A percentile compares a stretch with the other conserved stretches of the same genome.
Evolutionary conservation across 306 rosid species (phyloP).

Genomic region (Betula pendula): DNA sequence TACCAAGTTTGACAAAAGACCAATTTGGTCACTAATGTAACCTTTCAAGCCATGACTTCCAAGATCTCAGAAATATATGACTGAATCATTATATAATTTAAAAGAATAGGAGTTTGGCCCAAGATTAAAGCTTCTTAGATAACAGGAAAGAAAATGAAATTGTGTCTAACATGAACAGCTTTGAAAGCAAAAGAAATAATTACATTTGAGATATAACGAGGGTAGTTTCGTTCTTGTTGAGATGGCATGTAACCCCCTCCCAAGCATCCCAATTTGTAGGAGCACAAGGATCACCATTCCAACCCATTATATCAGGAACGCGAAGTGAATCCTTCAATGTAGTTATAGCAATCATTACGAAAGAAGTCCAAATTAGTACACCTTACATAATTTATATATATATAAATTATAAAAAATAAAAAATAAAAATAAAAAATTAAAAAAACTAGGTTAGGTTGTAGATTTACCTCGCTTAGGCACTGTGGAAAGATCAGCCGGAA

Average conservation of each 20-base stretch:
- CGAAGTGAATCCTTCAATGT: conserved; percentile 83
- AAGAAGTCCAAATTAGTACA: conserved; percentile 13
- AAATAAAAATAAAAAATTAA: too few relatives aligned
- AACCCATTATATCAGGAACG: conserved; percentile 94
- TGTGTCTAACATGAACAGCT: not conserved
- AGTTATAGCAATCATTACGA: conserved; percentile 72
- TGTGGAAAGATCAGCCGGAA: too few relatives aligned
- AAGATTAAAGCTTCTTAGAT: conserved; percentile 12
- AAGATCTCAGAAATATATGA: conserved; percentile 65
- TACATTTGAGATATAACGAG: conserved; percentile 86
- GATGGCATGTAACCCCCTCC: conserved; percentile 94
- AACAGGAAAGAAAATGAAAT: conserved; percentile 1
- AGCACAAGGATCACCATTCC: conserved; percentile 99
- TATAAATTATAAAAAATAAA: too few relatives aligned
- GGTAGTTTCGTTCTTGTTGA: conserved; percentile 50
- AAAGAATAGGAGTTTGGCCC: not conserved
- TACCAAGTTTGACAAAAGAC: conserved; percentile 84
- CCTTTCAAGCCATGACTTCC: conserved; percentile 98
- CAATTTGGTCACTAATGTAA: conserved; percentile 69
- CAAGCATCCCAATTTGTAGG: conserved; percentile 97
- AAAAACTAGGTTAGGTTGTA: not conserved
- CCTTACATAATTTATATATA: too few relatives aligned
- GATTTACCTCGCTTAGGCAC: too few relatives aligned
- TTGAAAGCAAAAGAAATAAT: conserved; percentile 35
- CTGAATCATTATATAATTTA: conserved; percentile 9